A percentile compares a stretch with the other conserved stretches of the same genome.
phyloP scores from a whole-genome alignment of 805 yeast genomes.

The Yarrowia divulgata region DNA sequence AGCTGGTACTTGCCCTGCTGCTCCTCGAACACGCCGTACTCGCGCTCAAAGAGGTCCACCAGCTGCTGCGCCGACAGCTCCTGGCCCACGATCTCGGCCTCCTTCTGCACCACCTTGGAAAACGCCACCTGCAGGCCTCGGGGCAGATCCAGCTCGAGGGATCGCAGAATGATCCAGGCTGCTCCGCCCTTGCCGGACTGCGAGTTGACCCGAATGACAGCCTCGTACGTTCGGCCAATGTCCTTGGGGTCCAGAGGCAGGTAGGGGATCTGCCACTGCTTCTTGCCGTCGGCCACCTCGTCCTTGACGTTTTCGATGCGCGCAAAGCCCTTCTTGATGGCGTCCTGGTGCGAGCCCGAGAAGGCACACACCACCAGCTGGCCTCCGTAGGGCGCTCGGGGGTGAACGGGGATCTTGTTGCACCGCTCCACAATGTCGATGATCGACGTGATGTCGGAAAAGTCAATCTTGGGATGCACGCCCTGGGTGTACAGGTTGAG shows the following conservation, averaged over 20 bases:
- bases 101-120: conserved; percentile 70
- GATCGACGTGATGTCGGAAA: conserved; percentile 68
- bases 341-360: conserved; percentile 88
- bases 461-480: conserved; percentile 71
- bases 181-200: conserved; percentile 92
- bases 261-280: conserved; percentile 76
- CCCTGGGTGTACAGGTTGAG: conserved; percentile 83
- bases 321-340: conserved; percentile 81
- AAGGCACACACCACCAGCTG: conserved; percentile 83
- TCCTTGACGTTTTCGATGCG: conserved; percentile 42
- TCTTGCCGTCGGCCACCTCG: conserved; percentile 44
- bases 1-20: conserved; percentile 50
- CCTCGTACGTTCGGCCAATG: conserved; percentile 88
- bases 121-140: conserved; percentile 80
- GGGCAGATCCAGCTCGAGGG: conserved; percentile 80
- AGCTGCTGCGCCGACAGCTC: conserved; percentile 73
- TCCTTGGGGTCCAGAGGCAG: conserved; percentile 85
- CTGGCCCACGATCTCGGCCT: conserved; percentile 73
- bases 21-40: conserved; percentile 57
- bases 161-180: conserved; percentile 82
- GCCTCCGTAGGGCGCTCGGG: conserved; percentile 85
- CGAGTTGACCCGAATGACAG: conserved; percentile 87
- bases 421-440: conserved; percentile 79
- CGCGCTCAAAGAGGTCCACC: conserved; percentile 66
- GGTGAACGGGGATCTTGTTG: conserved; percentile 79